A percentile compares a stretch with the other conserved stretches of the same genome.
phyloP scores from a whole-genome alignment of 352 stramenopile genomes.

The Globisporangium orthogonon region DNA sequence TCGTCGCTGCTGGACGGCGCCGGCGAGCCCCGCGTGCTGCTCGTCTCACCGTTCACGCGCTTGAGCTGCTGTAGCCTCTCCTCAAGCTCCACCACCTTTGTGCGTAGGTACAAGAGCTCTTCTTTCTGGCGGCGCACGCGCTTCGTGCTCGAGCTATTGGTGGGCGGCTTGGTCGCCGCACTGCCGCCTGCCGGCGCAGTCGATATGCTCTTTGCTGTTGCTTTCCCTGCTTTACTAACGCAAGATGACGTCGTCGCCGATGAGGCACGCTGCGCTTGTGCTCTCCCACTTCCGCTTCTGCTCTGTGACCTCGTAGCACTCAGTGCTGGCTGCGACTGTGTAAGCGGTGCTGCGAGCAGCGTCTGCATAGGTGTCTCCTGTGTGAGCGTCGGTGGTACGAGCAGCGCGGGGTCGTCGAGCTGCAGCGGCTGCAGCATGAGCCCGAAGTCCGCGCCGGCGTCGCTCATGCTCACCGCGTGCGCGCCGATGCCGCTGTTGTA shows the following conservation, averaged over 20 bases:
- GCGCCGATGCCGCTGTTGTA: too few relatives aligned
- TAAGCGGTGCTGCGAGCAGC: conserved; percentile 5
- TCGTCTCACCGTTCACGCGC: conserved; percentile 8
- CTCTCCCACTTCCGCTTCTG: neutral
- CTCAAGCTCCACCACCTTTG: conserved; percentile 18
- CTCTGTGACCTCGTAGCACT: neutral
- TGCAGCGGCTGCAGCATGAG: conserved; percentile 15
- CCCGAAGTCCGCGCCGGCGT: conserved; percentile 3
- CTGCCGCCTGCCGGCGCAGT: neutral
- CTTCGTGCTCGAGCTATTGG: conserved; percentile 15
- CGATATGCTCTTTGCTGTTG: neutral
- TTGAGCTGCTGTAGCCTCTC: conserved; percentile 12
- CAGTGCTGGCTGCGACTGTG: neutral
- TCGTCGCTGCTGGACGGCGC: conserved; percentile 4
- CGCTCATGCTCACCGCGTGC: conserved; percentile 1
- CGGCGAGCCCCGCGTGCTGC: conserved; percentile 6
- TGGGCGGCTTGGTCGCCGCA: neutral
- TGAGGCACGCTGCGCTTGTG: neutral
- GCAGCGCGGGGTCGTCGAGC: conserved; percentile 3
- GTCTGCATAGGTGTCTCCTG: conserved; percentile 6
- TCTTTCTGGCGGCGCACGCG: conserved; percentile 17
- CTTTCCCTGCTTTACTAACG: neutral
- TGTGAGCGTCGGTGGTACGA: neutral
- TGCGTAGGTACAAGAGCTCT: conserved; percentile 17
- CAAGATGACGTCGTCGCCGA: too few relatives aligned